Base-by-base conservation (phyloP, 768 basidiomycete genomes). In the Chalciporus sphaerocephalus region DNA sequence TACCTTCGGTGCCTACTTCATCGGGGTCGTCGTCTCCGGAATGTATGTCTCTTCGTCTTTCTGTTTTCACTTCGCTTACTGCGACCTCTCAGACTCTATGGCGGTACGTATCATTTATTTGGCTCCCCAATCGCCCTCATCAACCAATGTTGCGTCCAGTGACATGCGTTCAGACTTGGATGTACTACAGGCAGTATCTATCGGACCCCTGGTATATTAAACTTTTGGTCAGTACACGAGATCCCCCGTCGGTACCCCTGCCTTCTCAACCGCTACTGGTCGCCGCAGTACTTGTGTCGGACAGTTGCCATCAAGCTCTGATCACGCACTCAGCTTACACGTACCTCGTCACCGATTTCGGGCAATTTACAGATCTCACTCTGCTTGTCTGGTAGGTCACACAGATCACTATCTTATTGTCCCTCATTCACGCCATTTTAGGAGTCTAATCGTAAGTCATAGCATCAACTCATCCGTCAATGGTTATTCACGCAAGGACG, bases 241-340 rank as follows among this genome's bases (percentile, higher is more conserved):
- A 12, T 6, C 24, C 16, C 9, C 16, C 27, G 15, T 42, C 42
- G 7, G n/a, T 23, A n/a, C 12, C 11, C 9, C 13, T 37, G 7
- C 16, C 28, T 30, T 18, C 15, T 12, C 20, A 42, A 10, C 20
- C 9, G 28, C 43, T 22, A n/a, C 20, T 82, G 80, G 81, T 81
- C 20, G 65, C 57, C 21, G 64, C 65, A 9, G 74, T 76, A 6
- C 69, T 80, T 64, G 0, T 69, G 2, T 74, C 73, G 40, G 80
- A 82, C 48, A 76, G 75, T 0, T 49, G 72, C 1, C 78, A 81
- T 49, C 80, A 82, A 52, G 66, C 60, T 1, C 56, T 81, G 22
- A 78, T 83, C 46, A 70, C 74, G 0, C 78, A 82, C 48, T 68
- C 72, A 80, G 78, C 72, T 17, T 80, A 79, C 45, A 66, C 64